phyloP scores from a whole-genome alignment of 2,329 filamentous ascomycete species.

The Aureobasidium sp. region DNA sequence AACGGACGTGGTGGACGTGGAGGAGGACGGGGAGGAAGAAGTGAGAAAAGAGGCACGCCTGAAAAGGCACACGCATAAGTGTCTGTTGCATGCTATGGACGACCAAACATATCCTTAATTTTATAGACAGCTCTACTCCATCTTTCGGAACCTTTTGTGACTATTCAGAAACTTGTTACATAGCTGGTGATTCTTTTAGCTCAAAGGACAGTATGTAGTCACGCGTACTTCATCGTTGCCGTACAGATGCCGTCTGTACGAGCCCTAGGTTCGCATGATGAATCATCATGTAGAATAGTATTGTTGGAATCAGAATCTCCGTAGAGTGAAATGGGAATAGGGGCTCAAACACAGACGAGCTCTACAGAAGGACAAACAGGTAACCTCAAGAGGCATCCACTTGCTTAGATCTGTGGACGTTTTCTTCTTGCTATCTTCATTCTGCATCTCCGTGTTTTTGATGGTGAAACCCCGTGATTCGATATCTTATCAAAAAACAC shows the following conservation, averaged over 20 bases:
- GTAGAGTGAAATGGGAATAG: neutral
- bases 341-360: neutral
- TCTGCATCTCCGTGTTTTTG: neutral
- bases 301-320: neutral
- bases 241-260: neutral
- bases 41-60: slow-evolving; percentile 8
- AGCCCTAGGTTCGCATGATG: neutral
- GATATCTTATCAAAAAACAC: too few species aligned
- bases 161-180: neutral
- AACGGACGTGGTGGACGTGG: slow-evolving; percentile 23
- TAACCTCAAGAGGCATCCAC: neutral
- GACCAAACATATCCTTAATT: neutral
- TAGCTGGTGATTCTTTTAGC: neutral
- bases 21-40: slow-evolving; percentile 21
- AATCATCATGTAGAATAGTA: neutral
- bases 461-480: too few species aligned
- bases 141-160: neutral
- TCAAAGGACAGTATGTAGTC: neutral
- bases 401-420: neutral
- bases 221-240: neutral
- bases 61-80: neutral
- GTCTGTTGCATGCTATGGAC: too few species aligned
- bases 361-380: neutral
- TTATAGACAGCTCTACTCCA: neutral
- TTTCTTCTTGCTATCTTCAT: neutral